Base-by-base conservation (phyloP, 2,329 filamentous ascomycete genomes). In the Zymoseptoria ardabiliae region DNA sequence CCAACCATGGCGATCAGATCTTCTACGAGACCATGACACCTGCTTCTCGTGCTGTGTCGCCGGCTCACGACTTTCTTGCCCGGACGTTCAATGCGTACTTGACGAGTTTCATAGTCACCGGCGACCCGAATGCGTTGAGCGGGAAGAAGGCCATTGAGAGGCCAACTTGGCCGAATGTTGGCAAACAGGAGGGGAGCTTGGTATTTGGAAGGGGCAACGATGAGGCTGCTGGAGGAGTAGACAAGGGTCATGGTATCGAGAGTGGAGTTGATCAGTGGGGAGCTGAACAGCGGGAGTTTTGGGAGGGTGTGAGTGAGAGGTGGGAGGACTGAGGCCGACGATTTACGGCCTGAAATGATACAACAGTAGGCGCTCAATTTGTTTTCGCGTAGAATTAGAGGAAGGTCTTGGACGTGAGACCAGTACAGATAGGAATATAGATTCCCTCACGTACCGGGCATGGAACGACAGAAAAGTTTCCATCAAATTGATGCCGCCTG, bases 121-220 rank as follows among this genome's bases (percentile, higher is more conserved):
- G 71, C 4, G 63, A 70, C 61, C 72, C 72, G 1, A 73, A 73
- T 55, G 62, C 49, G 8, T 53, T 70, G 19, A 54, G 20, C 11
- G 70, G 64, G 7, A 56, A 67, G 1, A 66, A 63, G 11, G 60
- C 62, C 10, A 56, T 65, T 20, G 45, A 63, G 8, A 58, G 67
- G 11, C 69, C 69, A 0, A 55, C 61, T 9, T 73, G 70, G 71
- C 57, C 64, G 23, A 49, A 61, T 3, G 72, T 65, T 50, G 56
- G 57, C 35, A 55, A 50, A 22, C 61, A 45, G 22, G 64, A 45
- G 25, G 65, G 60, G 60, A 70, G 61, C 48, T 73, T 84, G 66
- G 76, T 86, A 2, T 87, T 87, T 71, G 85, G 84, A 2, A 67
- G 76, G 48, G 84, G 82, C 2, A 87, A 87, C 65, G 77, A 85